A percentile compares a stretch with the other conserved stretches of the same genome.
Conservation (phyloP, 257 asterid species). For the Misopates orontium region DNA sequence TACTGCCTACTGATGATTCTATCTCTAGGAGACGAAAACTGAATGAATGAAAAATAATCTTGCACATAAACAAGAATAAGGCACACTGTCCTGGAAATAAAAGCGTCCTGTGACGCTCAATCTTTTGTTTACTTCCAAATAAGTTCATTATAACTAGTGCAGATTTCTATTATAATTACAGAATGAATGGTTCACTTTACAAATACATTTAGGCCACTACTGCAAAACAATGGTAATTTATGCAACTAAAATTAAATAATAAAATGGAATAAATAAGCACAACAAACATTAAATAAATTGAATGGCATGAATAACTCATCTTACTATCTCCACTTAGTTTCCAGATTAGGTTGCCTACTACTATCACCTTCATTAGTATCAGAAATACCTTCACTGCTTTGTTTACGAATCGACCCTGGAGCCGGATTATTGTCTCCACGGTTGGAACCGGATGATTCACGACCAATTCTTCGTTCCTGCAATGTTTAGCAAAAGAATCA, state of each 20-base stretch:
- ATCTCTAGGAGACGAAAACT: neutral
- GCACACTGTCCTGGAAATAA: neutral
- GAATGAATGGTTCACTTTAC: constrained; percentile 35
- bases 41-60: neutral
- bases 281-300: constrained; percentile 4
- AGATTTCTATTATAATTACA: constrained; percentile 28
- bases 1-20: no score
- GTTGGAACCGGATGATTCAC: constrained; percentile 47
- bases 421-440: constrained; percentile 40
- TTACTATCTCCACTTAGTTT: constrained; percentile 46
- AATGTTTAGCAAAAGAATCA: constrained; percentile 14
- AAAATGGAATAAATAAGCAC: constrained; percentile 19
- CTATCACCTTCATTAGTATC: constrained; percentile 41
- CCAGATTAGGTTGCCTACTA: constrained; percentile 46
- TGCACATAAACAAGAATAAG: neutral
- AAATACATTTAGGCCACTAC: constrained; percentile 17
- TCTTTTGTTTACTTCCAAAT: no score
- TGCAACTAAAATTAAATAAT: constrained; percentile 19
- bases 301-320: constrained; percentile 9
- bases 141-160: constrained; percentile 18
- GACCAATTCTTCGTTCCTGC: constrained; percentile 60
- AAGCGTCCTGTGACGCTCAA: neutral
- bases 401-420: constrained; percentile 35
- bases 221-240: constrained; percentile 6
- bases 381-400: constrained; percentile 39